Conservation (phyloP, 495 filamentous ascomycete species). For the Aspergillus affinis region DNA sequence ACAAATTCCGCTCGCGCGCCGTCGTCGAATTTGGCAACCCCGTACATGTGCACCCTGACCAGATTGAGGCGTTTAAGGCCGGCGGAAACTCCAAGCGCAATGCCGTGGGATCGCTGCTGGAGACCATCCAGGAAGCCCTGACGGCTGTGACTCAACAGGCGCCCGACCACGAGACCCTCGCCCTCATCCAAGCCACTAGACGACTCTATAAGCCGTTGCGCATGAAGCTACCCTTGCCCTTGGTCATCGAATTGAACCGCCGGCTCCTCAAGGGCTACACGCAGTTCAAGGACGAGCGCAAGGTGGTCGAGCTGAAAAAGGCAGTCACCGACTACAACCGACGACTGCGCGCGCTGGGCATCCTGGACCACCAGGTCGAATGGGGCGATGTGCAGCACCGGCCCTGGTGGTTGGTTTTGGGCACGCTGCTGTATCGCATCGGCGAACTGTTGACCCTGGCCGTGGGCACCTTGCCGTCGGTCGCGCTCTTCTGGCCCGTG, state of each 20-base stretch:
- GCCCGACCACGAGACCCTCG: conserved; percentile 95
- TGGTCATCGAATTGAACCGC: conserved; percentile 94
- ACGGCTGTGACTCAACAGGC: conserved; percentile 87
- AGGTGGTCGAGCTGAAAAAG: conserved; percentile 75
- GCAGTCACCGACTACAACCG: conserved; percentile 86
- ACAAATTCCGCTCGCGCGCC: conserved; percentile 96
- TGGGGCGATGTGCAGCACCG: conserved; percentile 73
- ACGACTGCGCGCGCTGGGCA: conserved; percentile 76
- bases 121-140: conserved; percentile 81
- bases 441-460: conserved; percentile 72
- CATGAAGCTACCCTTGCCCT: conserved; percentile 90
- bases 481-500: conserved; percentile 84
- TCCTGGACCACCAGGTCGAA: conserved; percentile 94
- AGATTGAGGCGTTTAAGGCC: conserved; percentile 81
- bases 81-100: conserved; percentile 68
- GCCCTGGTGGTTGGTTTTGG: conserved; percentile 64
- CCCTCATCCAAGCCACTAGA: conserved; percentile 91
- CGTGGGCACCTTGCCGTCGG: conserved; percentile 80
- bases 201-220: conserved; percentile 90
- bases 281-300: conserved; percentile 86
- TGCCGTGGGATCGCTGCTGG: conserved; percentile 76
- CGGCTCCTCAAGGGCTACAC: conserved; percentile 89
- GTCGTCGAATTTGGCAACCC: conserved; percentile 95
- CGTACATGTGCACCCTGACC: conserved; percentile 73
- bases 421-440: conserved; percentile 74